These are phyloP conservation scores for Candida glucosophila DNA, from an alignment of 1,139 yeast genomes.

Conservation along the genomic window DNA sequence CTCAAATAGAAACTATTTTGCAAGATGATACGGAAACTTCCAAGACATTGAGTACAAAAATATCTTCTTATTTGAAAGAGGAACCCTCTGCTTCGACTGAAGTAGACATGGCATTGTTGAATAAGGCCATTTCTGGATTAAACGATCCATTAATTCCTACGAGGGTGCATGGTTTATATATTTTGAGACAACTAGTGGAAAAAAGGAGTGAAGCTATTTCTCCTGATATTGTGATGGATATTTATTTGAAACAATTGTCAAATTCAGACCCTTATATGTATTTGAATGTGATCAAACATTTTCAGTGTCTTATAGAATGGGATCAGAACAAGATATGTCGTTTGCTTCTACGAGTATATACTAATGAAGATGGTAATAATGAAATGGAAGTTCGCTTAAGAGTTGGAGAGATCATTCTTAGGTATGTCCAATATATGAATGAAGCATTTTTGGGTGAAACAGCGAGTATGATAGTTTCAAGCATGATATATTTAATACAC, in stretches of 20 bases:
- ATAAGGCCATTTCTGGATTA: slow-evolving; percentile 56
- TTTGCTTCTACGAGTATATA: slow-evolving; percentile 35
- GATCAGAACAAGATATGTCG: slow-evolving; percentile 32
- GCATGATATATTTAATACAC: slow-evolving; percentile 32
- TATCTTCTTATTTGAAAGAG: too few species aligned
- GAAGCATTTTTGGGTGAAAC: slow-evolving; percentile 36
- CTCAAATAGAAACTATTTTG: too few species aligned
- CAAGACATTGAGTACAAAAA: slow-evolving; percentile 15
- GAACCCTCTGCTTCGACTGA: slow-evolving; percentile 7
- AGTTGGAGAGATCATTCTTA: slow-evolving; percentile 70
- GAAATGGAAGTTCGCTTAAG: slow-evolving; percentile 60
- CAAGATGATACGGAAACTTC: slow-evolving; percentile 18
- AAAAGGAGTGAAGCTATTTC: slow-evolving; percentile 42
- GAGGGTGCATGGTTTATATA: slow-evolving; percentile 74
- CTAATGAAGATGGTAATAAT: slow-evolving; percentile 15
- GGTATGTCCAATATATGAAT: slow-evolving; percentile 45
- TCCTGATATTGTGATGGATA: slow-evolving; percentile 44
- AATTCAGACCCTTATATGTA: slow-evolving; percentile 86
- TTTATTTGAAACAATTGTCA: slow-evolving; percentile 57
- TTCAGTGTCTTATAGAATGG: slow-evolving; percentile 48
- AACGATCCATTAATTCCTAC: slow-evolving; percentile 79
- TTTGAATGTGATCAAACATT: slow-evolving; percentile 72
- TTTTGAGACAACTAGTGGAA: slow-evolving; percentile 51
- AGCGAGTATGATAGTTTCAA: slow-evolving; percentile 18
- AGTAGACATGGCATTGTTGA: slow-evolving; percentile 17